These are phyloP conservation scores for Paecilomyces sp. DNA, from an alignment of 2,329 filamentous ascomycete species.

Conservation along the genomic window DNA sequence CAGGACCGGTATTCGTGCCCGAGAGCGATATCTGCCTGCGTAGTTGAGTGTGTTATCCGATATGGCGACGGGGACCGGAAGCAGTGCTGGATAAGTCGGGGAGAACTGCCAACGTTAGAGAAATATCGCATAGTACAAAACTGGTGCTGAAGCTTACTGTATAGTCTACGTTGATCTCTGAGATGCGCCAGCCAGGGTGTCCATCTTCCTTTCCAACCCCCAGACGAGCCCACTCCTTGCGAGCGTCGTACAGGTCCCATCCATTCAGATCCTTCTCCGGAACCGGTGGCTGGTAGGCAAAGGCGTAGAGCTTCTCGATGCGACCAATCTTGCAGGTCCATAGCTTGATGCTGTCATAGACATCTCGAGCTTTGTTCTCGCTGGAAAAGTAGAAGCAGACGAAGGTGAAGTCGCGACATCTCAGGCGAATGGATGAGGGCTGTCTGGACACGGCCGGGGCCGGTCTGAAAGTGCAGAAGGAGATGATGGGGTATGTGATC, in stretches of 20 bases:
- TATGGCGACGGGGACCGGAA: slow-evolving; percentile 80
- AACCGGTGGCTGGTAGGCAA: slow-evolving; percentile 69
- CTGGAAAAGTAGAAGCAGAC: slow-evolving; percentile 81
- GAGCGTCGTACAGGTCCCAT: slow-evolving; percentile 79
- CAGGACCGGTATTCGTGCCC: slow-evolving; percentile 78
- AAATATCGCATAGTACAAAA: slow-evolving; percentile 9
- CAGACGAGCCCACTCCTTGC: slow-evolving; percentile 77
- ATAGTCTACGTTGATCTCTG: slow-evolving; percentile 84
- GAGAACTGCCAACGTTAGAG: slow-evolving; percentile 55
- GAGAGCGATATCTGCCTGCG: slow-evolving; percentile 79
- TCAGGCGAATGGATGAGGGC: slow-evolving; percentile 74
- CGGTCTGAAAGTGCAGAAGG: slow-evolving; percentile 69
- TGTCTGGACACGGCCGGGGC: slow-evolving; percentile 62
- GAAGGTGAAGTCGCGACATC: slow-evolving; percentile 89
- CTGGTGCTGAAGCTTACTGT: slow-evolving; percentile 35
- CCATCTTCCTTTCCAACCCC: slow-evolving; percentile 75
- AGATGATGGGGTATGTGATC: slow-evolving; percentile 92
- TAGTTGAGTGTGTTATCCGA: slow-evolving; percentile 98
- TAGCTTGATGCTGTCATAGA: slow-evolving; percentile 76
- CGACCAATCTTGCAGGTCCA: slow-evolving; percentile 75
- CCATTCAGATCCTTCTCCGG: slow-evolving; percentile 69
- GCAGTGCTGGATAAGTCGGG: slow-evolving; percentile 78
- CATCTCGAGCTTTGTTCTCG: slow-evolving; percentile 68
- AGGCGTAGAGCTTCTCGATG: slow-evolving; percentile 87
- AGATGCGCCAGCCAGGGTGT: slow-evolving; percentile 82